Conservation (phyloP, 2,329 filamentous ascomycete genomes). For the Cladophialophora yegresii region DNA sequence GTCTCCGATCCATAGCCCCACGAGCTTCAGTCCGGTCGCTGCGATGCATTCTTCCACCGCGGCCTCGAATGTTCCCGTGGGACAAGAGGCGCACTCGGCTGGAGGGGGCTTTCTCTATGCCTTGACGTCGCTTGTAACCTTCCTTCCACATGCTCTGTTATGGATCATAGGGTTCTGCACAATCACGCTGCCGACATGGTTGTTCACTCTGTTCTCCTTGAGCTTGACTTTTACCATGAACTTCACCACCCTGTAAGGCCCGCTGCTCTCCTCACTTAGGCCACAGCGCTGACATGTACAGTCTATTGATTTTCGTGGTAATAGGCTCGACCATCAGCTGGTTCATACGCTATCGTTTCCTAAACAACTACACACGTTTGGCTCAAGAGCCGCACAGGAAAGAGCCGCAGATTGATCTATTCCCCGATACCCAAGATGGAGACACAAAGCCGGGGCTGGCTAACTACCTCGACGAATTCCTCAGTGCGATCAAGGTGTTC, state of each 20-base stretch:
- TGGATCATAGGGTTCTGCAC: slow-evolving; percentile 83
- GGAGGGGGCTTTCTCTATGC: slow-evolving; percentile 26
- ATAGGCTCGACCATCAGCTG: slow-evolving; percentile 85
- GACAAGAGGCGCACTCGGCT: slow-evolving; percentile 11
- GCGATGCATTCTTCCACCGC: slow-evolving; percentile 19
- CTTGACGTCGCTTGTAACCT: slow-evolving; percentile 44
- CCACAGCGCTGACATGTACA: slow-evolving; percentile 39
- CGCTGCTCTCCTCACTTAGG: background rate
- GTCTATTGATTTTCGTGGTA: slow-evolving; percentile 73
- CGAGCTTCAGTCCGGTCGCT: slow-evolving; percentile 12
- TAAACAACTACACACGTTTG: slow-evolving; percentile 94
- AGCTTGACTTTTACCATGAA: slow-evolving; percentile 98
- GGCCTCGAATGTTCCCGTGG: slow-evolving; percentile 6
- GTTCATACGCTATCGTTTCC: slow-evolving; percentile 90
- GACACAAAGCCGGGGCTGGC: slow-evolving; percentile 86
- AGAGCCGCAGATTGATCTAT: slow-evolving; percentile 91
- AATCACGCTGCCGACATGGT: slow-evolving; percentile 82
- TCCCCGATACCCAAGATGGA: slow-evolving; percentile 87
- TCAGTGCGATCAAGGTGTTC: slow-evolving; percentile 98
- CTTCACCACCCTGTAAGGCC: slow-evolving; percentile 81
- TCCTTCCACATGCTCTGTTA: slow-evolving; percentile 65
- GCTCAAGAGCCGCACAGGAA: slow-evolving; percentile 94
- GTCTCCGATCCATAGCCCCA: slow-evolving; percentile 15
- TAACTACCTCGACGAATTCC: slow-evolving; percentile 97
- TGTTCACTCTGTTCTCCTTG: slow-evolving; percentile 87